Base-by-base conservation (phyloP, 805 yeast genomes). In the Yamadazyma scolyti region DNA sequence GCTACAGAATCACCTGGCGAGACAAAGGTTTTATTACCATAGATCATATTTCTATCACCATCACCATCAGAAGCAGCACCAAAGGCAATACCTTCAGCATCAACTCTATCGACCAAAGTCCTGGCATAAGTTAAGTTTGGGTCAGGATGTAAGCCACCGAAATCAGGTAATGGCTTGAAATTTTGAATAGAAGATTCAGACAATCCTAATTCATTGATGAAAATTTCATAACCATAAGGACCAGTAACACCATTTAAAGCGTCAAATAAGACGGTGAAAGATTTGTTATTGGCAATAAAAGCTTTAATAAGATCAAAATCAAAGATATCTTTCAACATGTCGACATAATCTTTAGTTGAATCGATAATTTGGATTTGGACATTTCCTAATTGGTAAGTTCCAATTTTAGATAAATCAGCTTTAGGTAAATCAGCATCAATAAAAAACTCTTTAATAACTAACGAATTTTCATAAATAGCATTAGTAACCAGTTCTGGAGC, bases 41-140 rank as follows among this genome's bases (percentile, higher is more conserved):
- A 93, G 51, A 90, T 90, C 98, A 90, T 90, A 59, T 90, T 90
- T 65, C 98, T 79, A 56, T 90, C 98, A 58, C 98, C 98, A 50
- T 90, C 98, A 59, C 98, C 98, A 55, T 64, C 98, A n/a, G 95
- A 83, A 6, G 97, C 97, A 22, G 97, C 97, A 42, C 98, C 98
- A 56, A 90, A 90, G 6, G 90, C 84, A 44, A 89, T 84, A 37
- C 77, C 64, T 37, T 83, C 83, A 13, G 59, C 53, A 52, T 93
- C 97, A n/a, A 90, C 98, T 42, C 73, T 73, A 20, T 76, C 82
- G 13, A 90, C 98, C 42, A 90, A 70, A 12, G 95, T 78, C 37
- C 73, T 76, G 8, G 97, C 98, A 54, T 93, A 90, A 9, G 97
- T 89, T 58, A 90, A 73, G 65, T 90, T 90, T 43, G 98, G 98